Percentiles rank a stretch among this genome's conserved stretches.
These are phyloP conservation scores for Cenchrus fungigraminus DNA, from an alignment of 176 grass and related monocot genomes.

Conservation along the genomic window DNA sequence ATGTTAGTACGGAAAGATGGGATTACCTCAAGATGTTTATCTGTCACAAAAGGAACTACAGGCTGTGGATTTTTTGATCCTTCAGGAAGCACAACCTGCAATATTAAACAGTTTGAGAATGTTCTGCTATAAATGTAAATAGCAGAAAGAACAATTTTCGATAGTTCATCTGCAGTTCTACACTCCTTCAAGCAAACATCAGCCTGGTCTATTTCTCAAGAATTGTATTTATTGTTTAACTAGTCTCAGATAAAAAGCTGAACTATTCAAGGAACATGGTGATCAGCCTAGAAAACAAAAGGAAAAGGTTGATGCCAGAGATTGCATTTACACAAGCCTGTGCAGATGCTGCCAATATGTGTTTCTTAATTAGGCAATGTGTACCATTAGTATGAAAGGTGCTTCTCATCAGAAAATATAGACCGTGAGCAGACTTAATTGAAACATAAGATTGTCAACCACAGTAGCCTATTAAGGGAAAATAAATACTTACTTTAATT, in stretches of 20 bases:
- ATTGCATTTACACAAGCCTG: background rate
- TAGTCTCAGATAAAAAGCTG: constrained; percentile 14
- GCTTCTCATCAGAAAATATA: constrained; percentile 32
- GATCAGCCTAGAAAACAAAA: background rate
- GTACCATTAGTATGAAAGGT: constrained; percentile 21
- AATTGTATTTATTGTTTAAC: background rate
- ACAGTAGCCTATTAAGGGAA: constrained; percentile 62
- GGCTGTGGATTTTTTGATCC: constrained; percentile 68
- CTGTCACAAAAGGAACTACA: constrained; percentile 62
- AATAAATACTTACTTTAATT: constrained; percentile 61
- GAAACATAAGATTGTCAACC: constrained; percentile 75
- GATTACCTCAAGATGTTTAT: constrained; percentile 71
- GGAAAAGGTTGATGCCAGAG: background rate
- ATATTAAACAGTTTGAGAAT: constrained; percentile 17
- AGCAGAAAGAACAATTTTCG: background rate
- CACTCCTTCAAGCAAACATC: constrained; percentile 10
- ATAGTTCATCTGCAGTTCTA: background rate
- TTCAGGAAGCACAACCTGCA: constrained; percentile 78
- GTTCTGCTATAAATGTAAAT: constrained; percentile 11
- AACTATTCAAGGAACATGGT: constrained; percentile 21
- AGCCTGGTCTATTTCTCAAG: constrained; percentile 13
- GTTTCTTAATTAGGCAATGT: background rate
- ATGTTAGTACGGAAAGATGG: constrained; percentile 21
- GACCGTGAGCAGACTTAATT: constrained; percentile 18
- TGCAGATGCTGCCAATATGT: background rate